phyloP scores from a whole-genome alignment of 202 grass and related monocot genomes.

The Saccharum hybrid region DNA sequence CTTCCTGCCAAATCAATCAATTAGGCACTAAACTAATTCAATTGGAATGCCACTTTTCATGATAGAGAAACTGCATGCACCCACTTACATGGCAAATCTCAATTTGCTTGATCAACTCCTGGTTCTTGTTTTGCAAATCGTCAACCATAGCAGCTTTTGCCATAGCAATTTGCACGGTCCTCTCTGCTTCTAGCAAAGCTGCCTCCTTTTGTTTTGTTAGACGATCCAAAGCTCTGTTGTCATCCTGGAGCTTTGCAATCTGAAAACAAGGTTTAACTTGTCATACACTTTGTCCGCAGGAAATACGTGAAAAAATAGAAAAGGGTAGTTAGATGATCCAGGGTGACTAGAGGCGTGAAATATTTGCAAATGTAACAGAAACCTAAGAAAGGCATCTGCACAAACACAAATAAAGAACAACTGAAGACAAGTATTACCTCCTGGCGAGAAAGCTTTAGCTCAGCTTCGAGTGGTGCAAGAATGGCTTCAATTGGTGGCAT shows the following conservation, averaged over 20 bases:
- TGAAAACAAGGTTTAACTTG: slow-evolving; percentile 47
- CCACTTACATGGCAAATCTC: slow-evolving; percentile 94
- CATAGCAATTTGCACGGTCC: slow-evolving; percentile 83
- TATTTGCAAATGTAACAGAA: not conserved
- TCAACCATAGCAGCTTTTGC: slow-evolving; percentile 98
- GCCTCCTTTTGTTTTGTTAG: slow-evolving; percentile 98
- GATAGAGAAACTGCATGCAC: slow-evolving; percentile 27
- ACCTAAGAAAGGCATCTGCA: slow-evolving; percentile 13
- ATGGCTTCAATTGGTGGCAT: slow-evolving; percentile 99
- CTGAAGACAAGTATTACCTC: slow-evolving; percentile 62
- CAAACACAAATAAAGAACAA: slow-evolving; percentile 1
- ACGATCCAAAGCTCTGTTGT: slow-evolving; percentile 95
- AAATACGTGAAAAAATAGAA: slow-evolving; percentile 8
- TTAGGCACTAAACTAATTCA: slow-evolving; percentile 20
- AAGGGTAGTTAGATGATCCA: not conserved
- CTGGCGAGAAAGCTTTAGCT: slow-evolving; percentile 82
- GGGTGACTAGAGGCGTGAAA: slow-evolving; percentile 2
- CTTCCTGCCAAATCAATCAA: slow-evolving; percentile 60
- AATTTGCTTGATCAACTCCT: slow-evolving; percentile 98
- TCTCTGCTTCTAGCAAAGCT: slow-evolving; percentile 90
- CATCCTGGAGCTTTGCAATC: slow-evolving; percentile 88
- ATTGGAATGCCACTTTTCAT: slow-evolving; percentile 22
- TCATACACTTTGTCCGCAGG: slow-evolving; percentile 35
- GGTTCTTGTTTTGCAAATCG: slow-evolving; percentile 96
- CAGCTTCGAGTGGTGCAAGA: slow-evolving; percentile 97